Conservation (phyloP, 2,329 filamentous ascomycete genomes). For the Calonectria ilicicola region DNA sequence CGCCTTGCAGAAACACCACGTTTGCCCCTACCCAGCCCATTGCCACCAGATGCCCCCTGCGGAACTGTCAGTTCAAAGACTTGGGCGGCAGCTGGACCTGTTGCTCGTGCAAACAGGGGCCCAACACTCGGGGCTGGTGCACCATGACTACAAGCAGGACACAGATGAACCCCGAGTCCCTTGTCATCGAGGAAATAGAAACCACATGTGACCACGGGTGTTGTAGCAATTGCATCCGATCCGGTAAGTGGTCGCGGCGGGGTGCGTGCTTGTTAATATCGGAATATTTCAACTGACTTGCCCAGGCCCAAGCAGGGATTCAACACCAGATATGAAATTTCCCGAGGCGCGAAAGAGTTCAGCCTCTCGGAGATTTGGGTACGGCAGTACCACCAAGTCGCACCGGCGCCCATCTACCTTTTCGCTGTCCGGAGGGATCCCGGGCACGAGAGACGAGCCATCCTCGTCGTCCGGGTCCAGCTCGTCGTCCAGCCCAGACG, state of each 20-base stretch:
- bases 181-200: conserved; percentile 51
- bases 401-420: conserved; percentile 46
- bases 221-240: conserved; percentile 60
- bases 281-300: neutral
- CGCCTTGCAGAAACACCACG: conserved; percentile 61
- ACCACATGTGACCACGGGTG: conserved; percentile 65
- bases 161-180: conserved; percentile 47
- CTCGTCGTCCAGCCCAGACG: conserved; percentile 32
- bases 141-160: conserved; percentile 50
- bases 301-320: conserved; percentile 47
- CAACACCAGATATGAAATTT: conserved; percentile 52
- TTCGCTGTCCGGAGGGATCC: conserved; percentile 34
- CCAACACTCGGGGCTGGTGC: conserved; percentile 67
- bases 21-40: conserved; percentile 60
- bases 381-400: conserved; percentile 43
- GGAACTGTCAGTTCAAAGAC: conserved; percentile 63
- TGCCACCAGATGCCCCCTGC: conserved; percentile 59
- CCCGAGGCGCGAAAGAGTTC: conserved; percentile 53
- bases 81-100: conserved; percentile 66
- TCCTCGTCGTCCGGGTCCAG: conserved; percentile 33
- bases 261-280: neutral
- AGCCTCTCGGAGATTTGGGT: conserved; percentile 51
- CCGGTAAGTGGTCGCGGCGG: conserved; percentile 49
- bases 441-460: conserved; percentile 24
- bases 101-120: conserved; percentile 63